A percentile compares a stretch with the other conserved stretches of the same genome.
Evolutionary conservation across 2,329 filamentous ascomycete genomes (phyloP).

Genomic region (Fusarium palustre): DNA sequence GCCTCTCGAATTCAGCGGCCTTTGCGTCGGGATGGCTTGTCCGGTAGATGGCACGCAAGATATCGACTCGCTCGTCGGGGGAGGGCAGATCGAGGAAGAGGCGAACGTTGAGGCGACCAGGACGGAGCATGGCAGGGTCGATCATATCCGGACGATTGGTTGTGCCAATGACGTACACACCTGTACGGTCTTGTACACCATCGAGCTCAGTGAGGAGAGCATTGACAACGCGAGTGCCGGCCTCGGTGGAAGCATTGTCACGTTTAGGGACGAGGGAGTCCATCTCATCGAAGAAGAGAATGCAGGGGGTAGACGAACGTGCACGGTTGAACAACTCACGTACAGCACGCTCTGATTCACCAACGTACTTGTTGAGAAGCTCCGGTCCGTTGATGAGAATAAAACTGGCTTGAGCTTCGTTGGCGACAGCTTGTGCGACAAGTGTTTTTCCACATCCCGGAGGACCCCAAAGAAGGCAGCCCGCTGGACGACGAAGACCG

Average conservation of each 20-base stretch:
- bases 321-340: slow-evolving; percentile 92
- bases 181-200: slow-evolving; percentile 80
- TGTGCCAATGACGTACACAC: slow-evolving; percentile 94
- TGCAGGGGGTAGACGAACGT: slow-evolving; percentile 86
- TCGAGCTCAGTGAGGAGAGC: slow-evolving; percentile 95
- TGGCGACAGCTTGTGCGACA: slow-evolving; percentile 94
- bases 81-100: slow-evolving; percentile 90
- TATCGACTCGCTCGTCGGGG: slow-evolving; percentile 83
- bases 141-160: slow-evolving; percentile 98
- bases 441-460: slow-evolving; percentile 97
- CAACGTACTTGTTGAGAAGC: slow-evolving; percentile 96
- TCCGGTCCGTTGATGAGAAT: slow-evolving; percentile 98
- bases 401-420: slow-evolving; percentile 96
- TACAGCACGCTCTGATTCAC: slow-evolving; percentile 93
- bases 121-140: slow-evolving; percentile 92
- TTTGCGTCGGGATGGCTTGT: slow-evolving; percentile 53
- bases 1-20: slow-evolving; percentile 62
- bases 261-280: slow-evolving; percentile 91
- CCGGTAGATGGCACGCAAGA: slow-evolving; percentile 76
- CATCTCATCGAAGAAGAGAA: slow-evolving; percentile 98
- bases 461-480: slow-evolving; percentile 94
- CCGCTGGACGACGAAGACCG: slow-evolving; percentile 83
- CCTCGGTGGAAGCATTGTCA: slow-evolving; percentile 82
- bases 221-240: slow-evolving; percentile 90
- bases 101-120: slow-evolving; percentile 87